These are phyloP conservation scores for Coemansia sp. DNA, from an alignment of 192 early-diverging fungal species.

Conservation along the genomic window DNA sequence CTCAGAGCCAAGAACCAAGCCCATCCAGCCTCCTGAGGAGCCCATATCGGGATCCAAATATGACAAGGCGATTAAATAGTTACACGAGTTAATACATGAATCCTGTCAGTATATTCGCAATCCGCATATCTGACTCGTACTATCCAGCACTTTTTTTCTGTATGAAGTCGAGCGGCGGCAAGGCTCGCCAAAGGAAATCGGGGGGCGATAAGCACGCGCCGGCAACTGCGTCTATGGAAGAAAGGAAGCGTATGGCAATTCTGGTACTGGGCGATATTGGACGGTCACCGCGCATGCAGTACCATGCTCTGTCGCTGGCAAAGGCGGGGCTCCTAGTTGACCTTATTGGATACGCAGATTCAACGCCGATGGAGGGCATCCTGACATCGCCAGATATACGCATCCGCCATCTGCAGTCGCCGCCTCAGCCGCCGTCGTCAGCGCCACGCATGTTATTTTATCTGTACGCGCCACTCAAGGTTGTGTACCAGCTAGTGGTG, in stretches of 20 bases:
- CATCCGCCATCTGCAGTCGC: conserved; percentile 22
- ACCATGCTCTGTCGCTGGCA: conserved; percentile 83
- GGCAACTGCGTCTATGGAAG: not conserved
- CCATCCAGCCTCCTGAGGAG: not conserved
- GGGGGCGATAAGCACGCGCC: not conserved
- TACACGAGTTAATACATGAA: too few relatives aligned
- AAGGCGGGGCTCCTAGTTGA: conserved; percentile 71
- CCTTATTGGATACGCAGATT: conserved; percentile 82
- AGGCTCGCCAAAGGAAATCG: conserved; percentile 1
- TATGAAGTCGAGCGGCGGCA: conserved; percentile 2
- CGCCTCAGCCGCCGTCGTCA: conserved; percentile 57
- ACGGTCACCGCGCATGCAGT: conserved; percentile 88
- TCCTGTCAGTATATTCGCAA: too few relatives aligned
- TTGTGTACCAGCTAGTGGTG: conserved; percentile 60
- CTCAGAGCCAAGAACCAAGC: conserved; percentile 35
- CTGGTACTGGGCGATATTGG: conserved; percentile 87
- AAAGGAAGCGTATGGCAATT: conserved; percentile 27
- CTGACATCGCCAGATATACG: conserved; percentile 16
- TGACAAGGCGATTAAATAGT: too few relatives aligned
- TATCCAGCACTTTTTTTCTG: not conserved
- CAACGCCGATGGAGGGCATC: conserved; percentile 37
- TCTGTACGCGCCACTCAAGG: conserved; percentile 70
- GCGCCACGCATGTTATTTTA: conserved; percentile 65
- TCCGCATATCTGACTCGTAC: not conserved
- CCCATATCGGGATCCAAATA: not conserved